Conservation (phyloP, 345 rosid species). For the Bruguiera gymnorhiza region DNA sequence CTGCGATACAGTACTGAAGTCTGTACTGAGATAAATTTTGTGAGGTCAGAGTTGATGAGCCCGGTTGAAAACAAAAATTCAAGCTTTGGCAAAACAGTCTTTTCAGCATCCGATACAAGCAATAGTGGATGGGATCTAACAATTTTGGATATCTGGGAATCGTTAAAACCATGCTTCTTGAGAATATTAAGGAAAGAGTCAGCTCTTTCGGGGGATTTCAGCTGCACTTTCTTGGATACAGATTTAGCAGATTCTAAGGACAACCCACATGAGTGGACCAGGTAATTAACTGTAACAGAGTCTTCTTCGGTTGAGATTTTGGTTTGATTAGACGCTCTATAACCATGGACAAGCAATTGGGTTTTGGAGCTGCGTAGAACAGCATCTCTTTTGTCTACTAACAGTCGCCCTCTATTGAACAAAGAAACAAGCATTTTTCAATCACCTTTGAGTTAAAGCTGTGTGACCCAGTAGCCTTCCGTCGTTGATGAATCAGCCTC, state of each 20-base stretch:
- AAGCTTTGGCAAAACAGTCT: constrained; percentile 40
- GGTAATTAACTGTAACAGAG: constrained; percentile 37
- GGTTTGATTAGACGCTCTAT: too few relatives aligned
- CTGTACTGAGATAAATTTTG: constrained; percentile 22
- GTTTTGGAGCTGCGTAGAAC: too few relatives aligned
- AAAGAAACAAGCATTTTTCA: too few relatives aligned
- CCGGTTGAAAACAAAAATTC: constrained; percentile 38
- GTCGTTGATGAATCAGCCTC: too few relatives aligned
- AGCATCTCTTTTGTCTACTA: too few relatives aligned
- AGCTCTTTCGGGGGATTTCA: constrained; percentile 31
- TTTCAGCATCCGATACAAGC: constrained; percentile 28
- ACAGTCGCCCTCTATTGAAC: too few relatives aligned
- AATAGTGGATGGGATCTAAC: constrained; percentile 35
- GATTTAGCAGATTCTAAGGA: constrained; percentile 34
- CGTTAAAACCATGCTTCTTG: constrained; percentile 33
- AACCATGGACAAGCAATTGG: too few relatives aligned
- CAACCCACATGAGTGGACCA: constrained; percentile 40
- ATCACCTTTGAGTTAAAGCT: too few relatives aligned
- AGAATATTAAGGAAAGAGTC: constrained; percentile 36
- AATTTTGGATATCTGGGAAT: constrained; percentile 34
- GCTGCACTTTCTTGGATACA: constrained; percentile 28
- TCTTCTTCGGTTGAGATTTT: constrained; percentile 1
- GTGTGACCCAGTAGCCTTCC: too few relatives aligned
- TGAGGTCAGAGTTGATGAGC: constrained; percentile 29
- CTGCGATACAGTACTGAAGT: constrained; percentile 35